Conservation (phyloP, 192 early-diverging fungal genomes). For the Coemansia sp. region DNA sequence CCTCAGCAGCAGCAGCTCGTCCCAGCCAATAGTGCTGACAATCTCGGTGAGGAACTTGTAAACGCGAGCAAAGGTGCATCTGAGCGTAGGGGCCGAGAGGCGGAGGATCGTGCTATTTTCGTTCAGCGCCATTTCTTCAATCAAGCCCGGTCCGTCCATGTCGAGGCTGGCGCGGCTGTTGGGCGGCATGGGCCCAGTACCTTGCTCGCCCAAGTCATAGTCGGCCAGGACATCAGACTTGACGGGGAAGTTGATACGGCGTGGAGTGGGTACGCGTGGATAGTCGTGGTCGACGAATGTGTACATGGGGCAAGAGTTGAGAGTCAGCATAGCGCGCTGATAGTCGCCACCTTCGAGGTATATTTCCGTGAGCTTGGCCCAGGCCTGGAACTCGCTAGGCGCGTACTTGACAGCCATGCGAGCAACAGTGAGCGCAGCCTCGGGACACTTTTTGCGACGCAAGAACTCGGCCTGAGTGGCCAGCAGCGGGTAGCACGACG, state of each 20-base stretch:
- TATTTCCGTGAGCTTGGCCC: conserved; percentile 94
- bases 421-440: conserved; percentile 85
- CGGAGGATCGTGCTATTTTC: conserved; percentile 68
- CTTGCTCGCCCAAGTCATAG: conserved; percentile 46
- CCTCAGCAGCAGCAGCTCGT: conserved; percentile 86
- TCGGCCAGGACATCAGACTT: conserved; percentile 73
- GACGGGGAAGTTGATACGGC: conserved; percentile 87
- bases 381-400: conserved; percentile 93
- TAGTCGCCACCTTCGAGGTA: conserved; percentile 87
- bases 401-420: conserved; percentile 94
- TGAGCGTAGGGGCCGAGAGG: conserved; percentile 86
- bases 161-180: conserved; percentile 39
- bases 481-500: conserved; percentile 81
- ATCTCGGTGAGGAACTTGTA: conserved; percentile 84
- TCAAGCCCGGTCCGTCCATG: conserved; percentile 39
- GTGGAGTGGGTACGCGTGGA: conserved; percentile 89
- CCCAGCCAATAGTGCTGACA: conserved; percentile 90
- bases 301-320: conserved; percentile 99
- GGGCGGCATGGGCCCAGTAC: conserved; percentile 32
- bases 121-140: conserved; percentile 51
- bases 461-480: conserved; percentile 92
- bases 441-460: conserved; percentile 71
- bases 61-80: conserved; percentile 92
- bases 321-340: conserved; percentile 83
- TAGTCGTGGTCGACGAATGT: conserved; percentile 86